These are phyloP conservation scores for Gautieria morchelliformis DNA, from an alignment of 768 basidiomycete genomes.

Conservation along the genomic window DNA sequence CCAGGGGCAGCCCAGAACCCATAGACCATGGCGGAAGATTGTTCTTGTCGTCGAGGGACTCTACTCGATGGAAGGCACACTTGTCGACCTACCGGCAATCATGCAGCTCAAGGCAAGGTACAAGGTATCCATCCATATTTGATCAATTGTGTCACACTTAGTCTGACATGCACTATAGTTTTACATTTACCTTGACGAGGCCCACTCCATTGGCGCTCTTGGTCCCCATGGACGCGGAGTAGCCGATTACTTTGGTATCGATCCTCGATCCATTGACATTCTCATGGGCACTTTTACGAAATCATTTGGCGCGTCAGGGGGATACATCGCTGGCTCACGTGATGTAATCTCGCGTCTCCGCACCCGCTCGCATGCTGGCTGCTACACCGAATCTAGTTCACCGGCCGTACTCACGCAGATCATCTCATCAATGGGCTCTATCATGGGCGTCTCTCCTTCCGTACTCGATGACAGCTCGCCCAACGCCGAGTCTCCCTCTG, in stretches of 20 bases:
- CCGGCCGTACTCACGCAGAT: constrained; percentile 89
- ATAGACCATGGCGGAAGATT: constrained; percentile 99
- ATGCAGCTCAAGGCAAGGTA: constrained; percentile 87
- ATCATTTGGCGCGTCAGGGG: constrained; percentile 88
- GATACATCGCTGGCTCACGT: constrained; percentile 86
- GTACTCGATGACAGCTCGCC: constrained; percentile 12
- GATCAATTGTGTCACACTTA: neutral
- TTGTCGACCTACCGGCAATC: constrained; percentile 75
- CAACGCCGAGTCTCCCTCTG: constrained; percentile 5
- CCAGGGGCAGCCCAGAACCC: constrained; percentile 96
- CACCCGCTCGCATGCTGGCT: constrained; percentile 66
- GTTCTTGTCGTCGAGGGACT: constrained; percentile 89
- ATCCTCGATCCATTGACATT: constrained; percentile 76
- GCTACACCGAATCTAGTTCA: constrained; percentile 85
- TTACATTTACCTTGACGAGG: constrained; percentile 93
- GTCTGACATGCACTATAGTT: constrained; percentile 45
- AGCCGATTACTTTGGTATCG: constrained; percentile 83
- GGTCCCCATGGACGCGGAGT: constrained; percentile 94
- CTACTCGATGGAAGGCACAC: constrained; percentile 97
- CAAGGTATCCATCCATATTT: constrained; percentile 51
- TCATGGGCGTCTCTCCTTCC: constrained; percentile 71
- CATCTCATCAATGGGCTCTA: constrained; percentile 86
- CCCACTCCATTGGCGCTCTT: constrained; percentile 93
- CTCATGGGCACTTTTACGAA: constrained; percentile 99
- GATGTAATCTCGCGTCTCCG: constrained; percentile 74